Evolutionary conservation across 805 yeast genomes (phyloP), one percentile per base, ranked within the genome.

Genomic region (Millerozyma miso): DNA sequence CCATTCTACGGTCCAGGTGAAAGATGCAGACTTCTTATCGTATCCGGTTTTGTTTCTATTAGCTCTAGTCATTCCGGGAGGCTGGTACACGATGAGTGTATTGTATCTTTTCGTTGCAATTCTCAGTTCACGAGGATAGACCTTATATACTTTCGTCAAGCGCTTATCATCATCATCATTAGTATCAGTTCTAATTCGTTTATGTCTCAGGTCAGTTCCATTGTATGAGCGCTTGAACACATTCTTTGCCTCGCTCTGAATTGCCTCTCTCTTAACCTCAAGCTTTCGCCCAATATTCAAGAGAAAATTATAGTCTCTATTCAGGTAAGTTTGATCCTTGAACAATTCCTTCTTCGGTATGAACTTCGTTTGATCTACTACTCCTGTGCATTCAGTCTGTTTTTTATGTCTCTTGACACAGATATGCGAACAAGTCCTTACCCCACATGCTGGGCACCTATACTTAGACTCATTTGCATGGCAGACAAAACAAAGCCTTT

Each of bases 1-100:
- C 86, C 88, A 85, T 57, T 88, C 95, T 0, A 88, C 62, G 0
- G 95, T 83, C 97, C 97, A 88, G 14, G 76, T 76, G 57, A 76
- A 88, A 5, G 74, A 58, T 40, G 80, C 77, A 46, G 71, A 63
- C 46, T 74, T 74, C 56, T 79, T 77, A 58, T 88, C 90, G 73
- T 80, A 85, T 3, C 81, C 80, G 0, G 89, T 76, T 51, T 80
- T 82, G 56, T 88, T 88, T 43, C 70, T 59, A 4, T 56, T 55
- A 2, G 86, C 70, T 37, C 95, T 63, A 14, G 80, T 74, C 95
- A 88, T 86, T 0, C 93, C 95, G 17, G 66, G 65, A 0, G 96
- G 95, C 18, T 85, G 57, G 23, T 72, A 66, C 19, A 73, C 65
- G 20, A 88, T 79, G 38, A 77, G 65, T 2, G 85, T 90, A 31